Evolutionary conservation across 2,329 filamentous ascomycete genomes (phyloP), one percentile per base, ranked within the genome.

Genomic region (Verticillium dahliae): DNA sequence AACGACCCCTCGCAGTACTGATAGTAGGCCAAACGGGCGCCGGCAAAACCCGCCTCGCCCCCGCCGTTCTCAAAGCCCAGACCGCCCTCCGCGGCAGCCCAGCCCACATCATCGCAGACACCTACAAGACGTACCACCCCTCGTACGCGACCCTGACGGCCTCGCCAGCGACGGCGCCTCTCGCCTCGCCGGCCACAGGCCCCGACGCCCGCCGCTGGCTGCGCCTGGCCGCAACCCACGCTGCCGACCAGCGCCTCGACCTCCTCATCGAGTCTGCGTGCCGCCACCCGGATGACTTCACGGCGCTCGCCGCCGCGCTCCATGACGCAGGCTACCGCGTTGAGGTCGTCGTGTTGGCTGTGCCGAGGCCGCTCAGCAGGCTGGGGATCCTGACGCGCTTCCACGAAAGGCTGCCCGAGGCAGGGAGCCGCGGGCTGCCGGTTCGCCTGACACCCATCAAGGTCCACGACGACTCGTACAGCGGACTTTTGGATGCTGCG

Each of bases 121-220:
- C 76, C 27, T 80, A 79, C 75, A 81, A 81, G 66, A 74, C 75
- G 4, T 76, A 80, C 70, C 79, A 81, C 68, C 79, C 79, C 0
- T 63, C 70, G 18, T 80, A 79, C 68, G 35, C 65, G 14, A n/a
- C 59, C 2, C 70, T 78, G 33, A 63, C 75, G 5, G 64, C 69
- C 18, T 60, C 66, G 1, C 62, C 62, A 10, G 66, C 66, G 2
- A 63, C 67, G 14, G 73, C 75, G 4, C 63, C 69, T 2, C 69
- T 77, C 18, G 76, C 79, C 2, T 76, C 74, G 3, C 67, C 73
- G 0, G 76, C 76, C 5, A 74, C 77, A 2, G 70, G 74, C 3
- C 68, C 69, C 41, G 77, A 79, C 65, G 79, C 79, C 2, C 74
- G 79, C 22, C 65, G 67, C 50, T 81, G 80, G 80, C 76, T 81